Conservation (phyloP, 176 grass and related monocot species). For the Juncus effusus region DNA sequence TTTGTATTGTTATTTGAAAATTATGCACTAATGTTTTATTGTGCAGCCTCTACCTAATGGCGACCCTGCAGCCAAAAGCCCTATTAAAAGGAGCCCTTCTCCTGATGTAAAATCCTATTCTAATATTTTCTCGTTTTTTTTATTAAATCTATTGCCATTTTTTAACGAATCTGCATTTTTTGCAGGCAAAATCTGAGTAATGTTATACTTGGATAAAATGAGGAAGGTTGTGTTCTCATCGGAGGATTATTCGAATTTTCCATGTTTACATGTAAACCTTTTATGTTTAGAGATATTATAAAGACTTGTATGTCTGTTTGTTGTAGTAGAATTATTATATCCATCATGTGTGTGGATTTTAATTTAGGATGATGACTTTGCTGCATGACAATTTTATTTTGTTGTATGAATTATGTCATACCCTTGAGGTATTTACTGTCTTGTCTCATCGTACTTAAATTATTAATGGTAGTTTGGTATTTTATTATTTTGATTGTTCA, state of each 20-base stretch:
- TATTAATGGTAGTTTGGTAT: no score
- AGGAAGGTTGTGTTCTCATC: no score
- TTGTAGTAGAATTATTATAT: slow-evolving; percentile 2
- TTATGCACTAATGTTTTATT: neutral
- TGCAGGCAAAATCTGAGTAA: no score
- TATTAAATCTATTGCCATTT: no score
- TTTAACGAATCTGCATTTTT: no score
- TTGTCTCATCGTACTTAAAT: neutral
- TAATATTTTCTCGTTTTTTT: no score
- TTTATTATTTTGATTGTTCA: no score
- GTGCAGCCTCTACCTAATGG: slow-evolving; percentile 22
- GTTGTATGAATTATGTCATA: neutral
- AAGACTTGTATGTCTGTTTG: neutral
- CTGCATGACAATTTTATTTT: neutral
- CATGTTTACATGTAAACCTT: slow-evolving; percentile 8
- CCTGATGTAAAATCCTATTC: no score
- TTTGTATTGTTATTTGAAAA: neutral
- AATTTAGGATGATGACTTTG: slow-evolving; percentile 19
- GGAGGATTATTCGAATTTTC: neutral
- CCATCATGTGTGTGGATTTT: slow-evolving; percentile 1
- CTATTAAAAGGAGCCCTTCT: slow-evolving; percentile 2
- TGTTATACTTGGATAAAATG: no score
- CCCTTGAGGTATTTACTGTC: neutral
- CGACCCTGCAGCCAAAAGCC: slow-evolving; percentile 13
- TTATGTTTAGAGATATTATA: neutral